Base-by-base conservation (phyloP, 495 filamentous ascomycete species). In the Penicillium odoratum region DNA sequence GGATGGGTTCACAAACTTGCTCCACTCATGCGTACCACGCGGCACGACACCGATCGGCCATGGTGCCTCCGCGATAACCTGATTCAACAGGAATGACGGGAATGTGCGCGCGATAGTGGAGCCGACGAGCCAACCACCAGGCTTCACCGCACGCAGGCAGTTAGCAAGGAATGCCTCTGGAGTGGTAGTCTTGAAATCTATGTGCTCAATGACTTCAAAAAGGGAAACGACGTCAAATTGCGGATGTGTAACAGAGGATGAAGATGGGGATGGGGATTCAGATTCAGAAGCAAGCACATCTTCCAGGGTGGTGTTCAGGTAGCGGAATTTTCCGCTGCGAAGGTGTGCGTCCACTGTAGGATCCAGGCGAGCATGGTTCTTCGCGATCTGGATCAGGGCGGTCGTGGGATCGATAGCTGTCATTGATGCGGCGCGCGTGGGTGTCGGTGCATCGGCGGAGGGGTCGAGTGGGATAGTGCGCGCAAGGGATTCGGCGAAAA, bases 141-240 rank as follows among this genome's bases (percentile, higher is more conserved):
- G 95, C 51, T 83, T 85, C 7, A 98, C 85, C 48, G 91, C 86
- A n/a, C 79, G 76, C 8, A 89, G 77, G 58, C 87, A 85, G 13
- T 76, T 71, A 21, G 81, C 74, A 3, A 98, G 78, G 67, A 98
- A 97, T 0, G 80, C 65, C 0, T 82, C 73, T 0, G 92, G 89
- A 7, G 83, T 76, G 4, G 83, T 82, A 3, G 66, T 65, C 43
- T 53, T 54, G 0, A 70, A 66, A 34, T 78, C 75, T 57, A 98
- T 89, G 68, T 98, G 94, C 67, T 98, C 94, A 40, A 98, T 78
- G 0, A 98, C 94, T 70, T 98, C 94, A 73, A 98, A 98, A 30
- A 95, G 71, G 4, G 89, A 88, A 7, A 98, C 84, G 3, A 96
- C 70, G 71, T 96, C 92, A 67, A 82, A 86, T 47, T 80, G 56